Evolutionary conservation across 148 eudicot species (phyloP), one percentile per base, ranked within the genome.

Genomic region (Talinum fruticosum): DNA sequence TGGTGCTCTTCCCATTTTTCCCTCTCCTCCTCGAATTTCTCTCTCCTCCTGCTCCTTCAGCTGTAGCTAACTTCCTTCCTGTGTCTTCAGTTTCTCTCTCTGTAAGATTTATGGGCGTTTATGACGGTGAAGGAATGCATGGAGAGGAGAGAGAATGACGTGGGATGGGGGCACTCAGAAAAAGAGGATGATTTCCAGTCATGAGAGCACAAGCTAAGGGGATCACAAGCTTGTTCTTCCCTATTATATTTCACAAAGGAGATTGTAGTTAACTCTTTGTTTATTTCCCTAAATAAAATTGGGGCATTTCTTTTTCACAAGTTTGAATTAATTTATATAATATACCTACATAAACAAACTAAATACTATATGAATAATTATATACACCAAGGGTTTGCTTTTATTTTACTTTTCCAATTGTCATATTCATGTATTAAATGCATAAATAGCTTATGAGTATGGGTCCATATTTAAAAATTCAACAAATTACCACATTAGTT

Each of bases 1-100:
- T 30, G 92, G 93, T 72, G 90, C 88, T 75, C 93, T 89, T 74
- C 90, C 90, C 93, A 89, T 89, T 72, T 29, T n/a, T 45, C 57
- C 30, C 8, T 35, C 45, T 28, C 36, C 12, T 41, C 54, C n/a
- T 76, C 71, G 0, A 3, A 35, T 37, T 21, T 36, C 26, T 68
- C 51, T 57, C 19, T n/a, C 12, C 35, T 26, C 38, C 45, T 49
- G n/a, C 69, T 59, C 28, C 15, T 28, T 59, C 8, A 33, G 5
- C 15, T n/a, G 66, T 26, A 8, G 15, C 23, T 68, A 45, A 35
- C 16, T 68, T 54, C 18, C 24, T 44, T 70, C 10, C 2, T 30
- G 3, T 38, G 35, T 37, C 69, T 74, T 34, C 54, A 6, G 36
- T 72, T 71, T 65, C 65, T 72, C 36, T 29, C 6, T 75, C 62